Evolutionary conservation across 306 rosid species (phyloP), one percentile per base, ranked within the genome.

Genomic region (Cicer arietinum): DNA sequence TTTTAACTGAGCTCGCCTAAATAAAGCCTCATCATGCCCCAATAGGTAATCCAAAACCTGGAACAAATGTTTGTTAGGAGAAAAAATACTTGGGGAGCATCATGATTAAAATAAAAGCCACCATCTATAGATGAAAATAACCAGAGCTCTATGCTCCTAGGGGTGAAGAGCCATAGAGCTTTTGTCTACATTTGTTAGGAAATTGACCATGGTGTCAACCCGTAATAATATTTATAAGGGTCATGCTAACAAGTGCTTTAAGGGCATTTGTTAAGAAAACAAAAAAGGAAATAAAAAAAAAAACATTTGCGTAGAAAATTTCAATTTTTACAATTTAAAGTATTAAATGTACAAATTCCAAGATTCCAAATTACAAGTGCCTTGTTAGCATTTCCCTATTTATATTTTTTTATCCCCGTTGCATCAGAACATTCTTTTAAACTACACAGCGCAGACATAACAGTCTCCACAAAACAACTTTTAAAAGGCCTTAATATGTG

Each of bases 1-100:
- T 86, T 95, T 95, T 57, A 94, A 84, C 86, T 95, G 99, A 71
- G 99, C 97, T 60, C 99, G 92, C 85, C 99, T 90, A 80, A 95
- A 92, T 65, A 95, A 83, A 22, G 97, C 99, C 67, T 95, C 91
- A 52, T 90, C 88, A 59, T 95, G 99, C 50, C 99, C 98, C 82
- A 95, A 82, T 66, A 88, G 80, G 74, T 80, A 77, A 74, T 95
- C 99, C 75, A 95, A 75, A 66, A 95, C 80, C 99, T 90, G 90
- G 70, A 87, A 80, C 22, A 56, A 57, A 63, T n/a, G 43, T 65
- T 35, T 14, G 42, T 43, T 64, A 78, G 74, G 20, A 75, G 65
- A 59, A 43, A 7, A 81, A 81, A 76, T 47, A 17, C 35, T 18
- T 18, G 43, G 17, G 17, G 35, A 8, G 20, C 47, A 41, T 51